Evolutionary conservation across 23 red algal species (phyloP), one percentile per base, ranked within the genome.

Genomic region (Pyropia haitanensis): DNA sequence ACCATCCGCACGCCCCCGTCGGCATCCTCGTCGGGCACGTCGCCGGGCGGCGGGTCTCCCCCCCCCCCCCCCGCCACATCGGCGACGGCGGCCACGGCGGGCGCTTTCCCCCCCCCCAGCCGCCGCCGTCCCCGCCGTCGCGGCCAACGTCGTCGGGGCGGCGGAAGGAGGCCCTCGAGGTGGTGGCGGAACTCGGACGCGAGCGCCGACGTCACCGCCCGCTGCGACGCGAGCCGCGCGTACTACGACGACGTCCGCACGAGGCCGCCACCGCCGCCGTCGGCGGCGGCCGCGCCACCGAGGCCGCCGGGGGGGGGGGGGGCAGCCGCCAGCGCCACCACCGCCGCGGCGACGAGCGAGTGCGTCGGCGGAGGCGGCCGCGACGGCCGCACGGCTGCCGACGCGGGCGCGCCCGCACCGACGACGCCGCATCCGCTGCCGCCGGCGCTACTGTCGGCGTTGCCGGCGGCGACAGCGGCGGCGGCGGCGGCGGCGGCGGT

Each of bases 151-250:
- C n/a, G n/a, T n/a, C n/a, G n/a, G n/a, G n/a, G 34, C 10, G 66
- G 78, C 15, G 34, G 39, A 27, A 90, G 61, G 16, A 72, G 27
- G 13, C 51, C 64, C 72, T 93, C 88, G 27, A 93, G 46, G 29
- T 79, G 68, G 46, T 93, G 79, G 58, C 88, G 88, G 31, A 93
- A 93, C 18, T 76, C 73, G 5, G 68, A 76, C 15, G 66, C 73
- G 5, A 93, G 70, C 4, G 75, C 48, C 31, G 33, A 50, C 1
- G 78, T 79, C 24, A 93, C 88, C 0, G 64, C 33, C 12, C 81
- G 80, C 44, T 84, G 72, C 28, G 56, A 51, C 17, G 31, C 48
- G 31, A 93, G 56, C 67, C 76, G 65, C 0, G 68, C 75, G 48
- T 59, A 88, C 3, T 57, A 70, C 14, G 27, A 28, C 18, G 68